These are phyloP conservation scores for Cyclotella kingstonii DNA, from an alignment of 108 stramenopile genomes.

Conservation along the genomic window DNA sequence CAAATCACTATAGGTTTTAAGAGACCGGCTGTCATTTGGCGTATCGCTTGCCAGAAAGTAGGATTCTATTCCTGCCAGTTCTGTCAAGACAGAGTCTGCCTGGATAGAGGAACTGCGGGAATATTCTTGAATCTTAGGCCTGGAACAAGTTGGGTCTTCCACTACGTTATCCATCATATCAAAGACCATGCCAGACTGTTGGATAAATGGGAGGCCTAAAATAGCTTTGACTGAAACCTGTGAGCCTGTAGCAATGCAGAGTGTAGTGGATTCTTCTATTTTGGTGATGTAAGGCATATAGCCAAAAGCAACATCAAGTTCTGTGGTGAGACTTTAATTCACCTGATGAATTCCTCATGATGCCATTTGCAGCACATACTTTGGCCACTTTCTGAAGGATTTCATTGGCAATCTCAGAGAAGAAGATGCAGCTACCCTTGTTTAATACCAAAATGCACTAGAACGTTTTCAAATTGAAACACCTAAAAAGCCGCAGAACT, in stretches of 20 bases:
- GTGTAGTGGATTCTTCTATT: not conserved
- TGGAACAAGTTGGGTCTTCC: not conserved
- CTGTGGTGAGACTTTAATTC: too few species aligned
- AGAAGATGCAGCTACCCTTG: too few species aligned
- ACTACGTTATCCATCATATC: not conserved
- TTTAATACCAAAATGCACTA: too few species aligned
- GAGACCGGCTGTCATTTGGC: too few species aligned
- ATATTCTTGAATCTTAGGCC: not conserved
- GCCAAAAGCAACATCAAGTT: not conserved
- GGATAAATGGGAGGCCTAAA: constrained; percentile 10
- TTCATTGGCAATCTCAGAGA: too few species aligned
- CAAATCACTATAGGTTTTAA: too few species aligned
- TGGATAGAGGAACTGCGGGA: constrained; percentile 2
- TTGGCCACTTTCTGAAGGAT: too few species aligned
- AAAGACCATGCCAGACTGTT: not conserved
- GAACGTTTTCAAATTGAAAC: too few species aligned
- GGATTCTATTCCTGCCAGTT: too few species aligned
- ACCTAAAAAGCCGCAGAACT: too few species aligned
- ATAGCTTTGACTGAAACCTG: constrained; percentile 9
- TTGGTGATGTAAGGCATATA: constrained; percentile 6
- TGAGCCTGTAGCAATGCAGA: constrained; percentile 1
- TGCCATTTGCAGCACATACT: not conserved
- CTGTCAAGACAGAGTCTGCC: too few species aligned
- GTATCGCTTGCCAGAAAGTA: too few species aligned
- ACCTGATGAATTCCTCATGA: not conserved